These are phyloP conservation scores for Alopecurus myosuroides DNA, from an alignment of 176 grass and related monocot genomes.

Conservation along the genomic window DNA sequence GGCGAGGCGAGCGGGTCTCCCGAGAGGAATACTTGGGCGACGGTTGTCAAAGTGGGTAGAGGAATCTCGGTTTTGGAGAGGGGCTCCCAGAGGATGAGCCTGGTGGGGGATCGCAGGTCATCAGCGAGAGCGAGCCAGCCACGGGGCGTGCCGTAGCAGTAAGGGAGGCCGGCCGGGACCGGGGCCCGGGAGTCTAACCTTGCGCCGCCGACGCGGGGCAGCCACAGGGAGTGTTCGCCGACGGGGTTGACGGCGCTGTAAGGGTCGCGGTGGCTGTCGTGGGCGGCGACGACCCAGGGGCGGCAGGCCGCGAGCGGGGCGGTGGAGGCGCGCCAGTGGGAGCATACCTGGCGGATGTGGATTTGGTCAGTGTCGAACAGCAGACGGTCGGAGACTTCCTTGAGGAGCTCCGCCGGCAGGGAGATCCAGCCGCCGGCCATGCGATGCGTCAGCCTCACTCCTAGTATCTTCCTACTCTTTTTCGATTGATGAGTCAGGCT, in stretches of 20 bases:
- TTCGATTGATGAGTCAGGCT: too few relatives aligned
- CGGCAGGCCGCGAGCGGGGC: not conserved
- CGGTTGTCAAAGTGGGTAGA: not conserved
- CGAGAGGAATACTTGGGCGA: not conserved
- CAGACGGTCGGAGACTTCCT: not conserved
- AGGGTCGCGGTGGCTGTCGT: not conserved
- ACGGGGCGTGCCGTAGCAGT: not conserved
- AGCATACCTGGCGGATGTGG: not conserved
- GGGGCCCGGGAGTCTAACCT: not conserved
- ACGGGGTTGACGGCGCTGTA: not conserved
- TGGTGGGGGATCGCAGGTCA: not conserved
- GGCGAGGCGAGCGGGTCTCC: not conserved
- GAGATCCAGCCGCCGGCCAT: not conserved
- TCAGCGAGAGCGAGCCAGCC: conserved; percentile 9
- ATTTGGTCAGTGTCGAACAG: not conserved
- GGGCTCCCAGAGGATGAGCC: not conserved
- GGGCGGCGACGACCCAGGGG: not conserved
- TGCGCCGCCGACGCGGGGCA: not conserved
- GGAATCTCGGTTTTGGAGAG: not conserved
- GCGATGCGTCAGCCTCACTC: not conserved
- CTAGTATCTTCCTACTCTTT: too few relatives aligned
- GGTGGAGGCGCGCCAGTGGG: conserved; percentile 1
- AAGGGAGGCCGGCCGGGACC: not conserved
- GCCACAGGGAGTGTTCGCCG: not conserved
- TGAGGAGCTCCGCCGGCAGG: not conserved